Evolutionary conservation across 208 protist genomes (phyloP).

Genomic region (Willaertia magna): DNA sequence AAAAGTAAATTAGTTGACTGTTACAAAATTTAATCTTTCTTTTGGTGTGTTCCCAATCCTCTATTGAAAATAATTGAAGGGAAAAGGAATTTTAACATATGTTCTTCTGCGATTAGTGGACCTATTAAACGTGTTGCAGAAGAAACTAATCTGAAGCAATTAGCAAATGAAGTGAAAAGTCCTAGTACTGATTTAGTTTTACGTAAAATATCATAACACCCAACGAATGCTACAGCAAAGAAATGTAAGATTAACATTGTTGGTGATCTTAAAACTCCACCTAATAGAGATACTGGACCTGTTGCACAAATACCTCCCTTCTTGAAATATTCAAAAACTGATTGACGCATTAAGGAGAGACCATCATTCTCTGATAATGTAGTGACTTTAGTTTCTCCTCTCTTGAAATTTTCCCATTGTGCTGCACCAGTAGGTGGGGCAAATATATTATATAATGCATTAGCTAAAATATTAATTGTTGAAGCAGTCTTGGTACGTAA

Average conservation of each 20-base stretch:
- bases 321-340: conserved; percentile 74
- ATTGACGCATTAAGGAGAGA: conserved; percentile 45
- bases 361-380: neutral
- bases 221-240: conserved; percentile 44
- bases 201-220: conserved; percentile 1
- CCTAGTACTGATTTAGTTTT: neutral
- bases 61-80: too few relatives aligned
- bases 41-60: too few relatives aligned
- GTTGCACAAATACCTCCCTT: conserved; percentile 59
- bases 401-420: conserved; percentile 2
- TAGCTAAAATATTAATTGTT: conserved; percentile 77
- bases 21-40: too few relatives aligned
- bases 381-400: neutral
- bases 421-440: neutral
- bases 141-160: neutral
- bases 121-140: neutral
- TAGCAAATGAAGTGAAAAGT: neutral
- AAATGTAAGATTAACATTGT: conserved; percentile 60
- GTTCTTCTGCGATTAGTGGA: conserved; percentile 6
- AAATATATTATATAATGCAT: conserved; percentile 72
- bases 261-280: conserved; percentile 51
- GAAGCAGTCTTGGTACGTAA: conserved; percentile 41
- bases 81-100: neutral
- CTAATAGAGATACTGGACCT: conserved; percentile 62
- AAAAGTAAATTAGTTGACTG: too few relatives aligned